Conservation (phyloP, 176 grass and related monocot species). For the Avena sativa region DNA sequence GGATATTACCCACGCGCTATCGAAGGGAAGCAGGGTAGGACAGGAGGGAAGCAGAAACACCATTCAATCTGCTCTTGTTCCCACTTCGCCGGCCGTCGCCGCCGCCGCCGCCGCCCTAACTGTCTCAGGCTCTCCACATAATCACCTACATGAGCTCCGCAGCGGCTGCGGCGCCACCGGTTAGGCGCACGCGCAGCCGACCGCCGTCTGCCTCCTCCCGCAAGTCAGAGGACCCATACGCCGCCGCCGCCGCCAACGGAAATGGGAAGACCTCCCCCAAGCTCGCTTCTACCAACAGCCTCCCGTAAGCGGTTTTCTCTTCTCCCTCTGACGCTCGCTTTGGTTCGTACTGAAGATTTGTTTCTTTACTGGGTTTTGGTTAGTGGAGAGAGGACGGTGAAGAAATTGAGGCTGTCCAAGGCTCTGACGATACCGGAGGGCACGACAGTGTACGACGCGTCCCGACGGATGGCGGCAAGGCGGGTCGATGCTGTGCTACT, state of each 20-base stretch:
- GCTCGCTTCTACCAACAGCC: constrained; percentile 45
- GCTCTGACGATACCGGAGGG: constrained; percentile 92
- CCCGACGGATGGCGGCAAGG: constrained; percentile 85
- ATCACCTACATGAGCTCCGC: constrained; percentile 32
- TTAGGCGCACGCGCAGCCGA: constrained; percentile 48
- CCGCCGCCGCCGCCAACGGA: constrained; percentile 45
- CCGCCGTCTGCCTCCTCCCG: constrained; percentile 54
- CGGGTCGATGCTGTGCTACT: constrained; percentile 85
- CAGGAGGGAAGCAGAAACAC: constrained; percentile 37
- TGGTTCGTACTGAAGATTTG: constrained; percentile 28
- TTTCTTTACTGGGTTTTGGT: constrained; percentile 32
- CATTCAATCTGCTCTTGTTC: constrained; percentile 36
- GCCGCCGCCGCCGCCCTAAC: constrained; percentile 22
- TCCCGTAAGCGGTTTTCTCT: constrained; percentile 48
- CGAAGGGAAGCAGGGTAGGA: background rate
- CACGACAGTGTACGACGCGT: constrained; percentile 88
- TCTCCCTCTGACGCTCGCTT: background rate
- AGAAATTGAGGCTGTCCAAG: constrained; percentile 93
- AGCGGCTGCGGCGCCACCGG: constrained; percentile 30
- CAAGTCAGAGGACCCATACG: constrained; percentile 50
- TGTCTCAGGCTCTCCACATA: background rate
- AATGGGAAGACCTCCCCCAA: constrained; percentile 68
- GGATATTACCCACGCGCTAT: constrained; percentile 34
- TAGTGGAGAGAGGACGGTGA: constrained; percentile 92
- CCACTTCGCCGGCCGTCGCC: constrained; percentile 38